Evolutionary conservation across 2,329 filamentous ascomycete genomes (phyloP).

Genomic region (Cryphonectria parasitica): DNA sequence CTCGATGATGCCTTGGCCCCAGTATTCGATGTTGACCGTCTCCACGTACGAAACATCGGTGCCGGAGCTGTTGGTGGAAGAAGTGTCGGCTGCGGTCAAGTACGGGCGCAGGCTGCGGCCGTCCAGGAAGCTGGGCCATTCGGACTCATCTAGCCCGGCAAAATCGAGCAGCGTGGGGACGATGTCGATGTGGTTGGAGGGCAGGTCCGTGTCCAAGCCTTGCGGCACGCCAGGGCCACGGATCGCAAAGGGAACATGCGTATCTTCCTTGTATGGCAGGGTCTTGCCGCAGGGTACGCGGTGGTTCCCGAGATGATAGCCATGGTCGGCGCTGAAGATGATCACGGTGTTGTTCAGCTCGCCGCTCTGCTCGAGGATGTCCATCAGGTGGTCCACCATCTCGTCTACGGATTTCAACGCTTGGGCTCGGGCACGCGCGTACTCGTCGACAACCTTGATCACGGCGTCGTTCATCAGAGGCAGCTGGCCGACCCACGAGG

Average conservation of each 20-base stretch:
- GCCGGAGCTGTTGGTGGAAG: slow-evolving; percentile 39
- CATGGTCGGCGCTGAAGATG: slow-evolving; percentile 27
- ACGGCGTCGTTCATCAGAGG: slow-evolving; percentile 25
- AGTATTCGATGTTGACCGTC: slow-evolving; percentile 63
- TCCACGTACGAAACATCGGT: slow-evolving; percentile 46
- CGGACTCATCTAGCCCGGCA: slow-evolving; percentile 41
- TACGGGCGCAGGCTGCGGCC: slow-evolving; percentile 45
- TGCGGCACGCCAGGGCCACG: slow-evolving; percentile 59
- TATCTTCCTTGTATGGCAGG: slow-evolving; percentile 62
- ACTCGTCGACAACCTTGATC: slow-evolving; percentile 37
- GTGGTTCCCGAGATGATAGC: slow-evolving; percentile 28
- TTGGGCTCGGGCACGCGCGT: slow-evolving; percentile 50
- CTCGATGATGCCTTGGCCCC: slow-evolving; percentile 50
- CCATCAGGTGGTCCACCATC: slow-evolving; percentile 45
- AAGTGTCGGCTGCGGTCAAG: slow-evolving; percentile 60
- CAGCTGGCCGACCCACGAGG: slow-evolving; percentile 34
- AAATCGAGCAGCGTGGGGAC: slow-evolving; percentile 61
- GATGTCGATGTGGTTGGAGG: slow-evolving; percentile 67
- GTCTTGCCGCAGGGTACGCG: slow-evolving; percentile 46
- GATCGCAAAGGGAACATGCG: slow-evolving; percentile 62
- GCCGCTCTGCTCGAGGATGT: slow-evolving; percentile 31
- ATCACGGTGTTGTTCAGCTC: slow-evolving; percentile 29
- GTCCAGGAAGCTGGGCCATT: slow-evolving; percentile 30
- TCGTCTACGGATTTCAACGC: slow-evolving; percentile 49
- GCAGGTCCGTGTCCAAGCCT: slow-evolving; percentile 46